phyloP scores from a whole-genome alignment of 129 eudicot species.

The Flaveria linearis region DNA sequence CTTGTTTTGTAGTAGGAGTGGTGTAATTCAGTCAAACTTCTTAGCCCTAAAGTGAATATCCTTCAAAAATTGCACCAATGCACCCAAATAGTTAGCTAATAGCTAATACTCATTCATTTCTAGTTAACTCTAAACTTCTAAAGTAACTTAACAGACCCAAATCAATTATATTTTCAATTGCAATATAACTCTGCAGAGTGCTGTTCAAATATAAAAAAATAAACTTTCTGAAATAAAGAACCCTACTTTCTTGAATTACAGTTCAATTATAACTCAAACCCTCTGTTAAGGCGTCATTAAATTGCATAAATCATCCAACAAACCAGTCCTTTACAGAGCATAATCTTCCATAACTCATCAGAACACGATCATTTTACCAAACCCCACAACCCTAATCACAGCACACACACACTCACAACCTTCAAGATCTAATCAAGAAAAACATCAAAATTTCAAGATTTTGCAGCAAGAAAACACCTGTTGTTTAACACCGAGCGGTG shows the following conservation, averaged over 20 bases:
- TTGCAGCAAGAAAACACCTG: constrained; percentile 50
- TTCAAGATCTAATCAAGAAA: constrained; percentile 19
- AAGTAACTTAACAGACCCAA: constrained; percentile 5
- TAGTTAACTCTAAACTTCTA: not conserved
- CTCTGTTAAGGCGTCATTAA: constrained; percentile 12
- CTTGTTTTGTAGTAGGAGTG: not conserved
- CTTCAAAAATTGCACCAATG: constrained; percentile 13
- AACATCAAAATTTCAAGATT: constrained; percentile 6
- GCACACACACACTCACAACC: not conserved
- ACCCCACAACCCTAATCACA: constrained; percentile 25
- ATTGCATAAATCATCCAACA: constrained; percentile 19
- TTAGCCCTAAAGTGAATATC: constrained; percentile 10
- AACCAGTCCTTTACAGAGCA: constrained; percentile 18
- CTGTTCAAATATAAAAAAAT: not conserved
- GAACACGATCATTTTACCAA: constrained; percentile 4
- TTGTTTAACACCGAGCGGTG: constrained; percentile 90
- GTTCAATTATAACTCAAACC: not conserved
- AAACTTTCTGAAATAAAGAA: constrained; percentile 10
- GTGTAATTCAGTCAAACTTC: constrained; percentile 5
- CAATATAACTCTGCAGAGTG: too few relatives aligned
- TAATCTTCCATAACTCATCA: constrained; percentile 21
- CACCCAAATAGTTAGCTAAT: not conserved
- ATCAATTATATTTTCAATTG: not conserved
- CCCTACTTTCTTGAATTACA: constrained; percentile 19
- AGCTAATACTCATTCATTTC: constrained; percentile 1